Base-by-base conservation (phyloP, 495 filamentous ascomycete species). In the Talaromyces proteolyticus region DNA sequence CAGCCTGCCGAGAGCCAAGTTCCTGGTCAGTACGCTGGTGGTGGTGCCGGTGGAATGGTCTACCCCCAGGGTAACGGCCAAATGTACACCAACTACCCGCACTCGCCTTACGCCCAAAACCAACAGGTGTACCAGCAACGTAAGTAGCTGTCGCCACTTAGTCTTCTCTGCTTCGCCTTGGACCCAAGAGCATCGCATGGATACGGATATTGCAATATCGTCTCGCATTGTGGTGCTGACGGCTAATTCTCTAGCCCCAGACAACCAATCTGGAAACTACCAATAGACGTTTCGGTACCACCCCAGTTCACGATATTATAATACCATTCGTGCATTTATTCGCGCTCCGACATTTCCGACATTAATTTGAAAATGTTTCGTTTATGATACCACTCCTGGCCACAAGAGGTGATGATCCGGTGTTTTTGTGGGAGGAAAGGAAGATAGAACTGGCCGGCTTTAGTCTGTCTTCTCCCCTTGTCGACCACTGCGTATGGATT, bases 101-200 rank as follows among this genome's bases (percentile, higher is more conserved):
- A 85, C 55, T 90, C 87, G 43, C 85, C 88, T 3, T 92, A 91
- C 62, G 84, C 74, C 57, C 71, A 82, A 72, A 70, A 72, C 71
- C 71, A 81, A 69, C 77, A 83, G 68, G 86, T 91, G 75, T 93
- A 91, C 66, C 83, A 75, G 64, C 85, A 86, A 73, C 81, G 87
- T 84, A 74, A 84, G 67, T 72, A 59, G 59, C 50, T 52, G 50
- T 47, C 26, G 26, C 50, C 26, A 47, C 34, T 40, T 45, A 36
- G 16, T 45, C 21, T 11, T 52, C 25, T 39, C 24, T 26, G 24
- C 29, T 40, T 52, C 50, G 50, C 50, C 43, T 47, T 52, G 24
- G 50, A 52, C 38, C 12, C 26, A 23, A 47, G 22, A 29, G 50
- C 50, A 47, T 52, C 50, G 50, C 50, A 46, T 52, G 42, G 50